Base-by-base conservation (phyloP, 495 filamentous ascomycete species). In the Penicillium maclennaniae region DNA sequence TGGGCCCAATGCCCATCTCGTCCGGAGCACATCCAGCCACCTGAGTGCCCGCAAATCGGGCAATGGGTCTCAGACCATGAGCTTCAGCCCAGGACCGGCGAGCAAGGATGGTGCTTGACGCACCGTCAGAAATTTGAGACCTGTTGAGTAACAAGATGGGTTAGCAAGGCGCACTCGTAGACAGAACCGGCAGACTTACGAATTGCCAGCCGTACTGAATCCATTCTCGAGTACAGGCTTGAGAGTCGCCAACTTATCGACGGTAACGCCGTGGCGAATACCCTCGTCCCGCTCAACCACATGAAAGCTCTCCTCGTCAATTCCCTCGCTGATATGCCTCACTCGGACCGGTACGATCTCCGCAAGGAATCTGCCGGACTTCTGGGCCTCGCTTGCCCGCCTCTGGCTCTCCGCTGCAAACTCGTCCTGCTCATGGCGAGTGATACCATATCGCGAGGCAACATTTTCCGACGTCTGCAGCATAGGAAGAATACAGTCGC, bases 381-480 rank as follows among this genome's bases (percentile, higher is more conserved):
- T 89, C 71, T 96, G 91, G 4, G 91, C 88, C 28, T 65, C 68
- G 68, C 90, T 87, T 16, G 91, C 91, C 28, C 87, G 80, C 56
- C 79, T 76, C 70, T 87, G 93, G 37, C 80, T 86, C 74, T 91
- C 87, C 9, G 84, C 86, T 0, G 91, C 87, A 68, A 82, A 95
- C 50, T 79, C 71, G 67, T 96, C 91, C 65, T 93, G 87, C 44
- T 67, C 66, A 61, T 87, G 80, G 25, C 91, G 79, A 9, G 80
- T 69, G 58, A 95, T 80, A 42, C 84, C 78, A 64, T 95, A 96
- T 67, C 93, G 87, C 50, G 76, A 79, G 47, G 81, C 87, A 7
- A 96, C 88, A 65, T 95, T 95, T 73, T 96, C 91, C 15, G 82
- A 87, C 1, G 91, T 96, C 80, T 90, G 87, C 6, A 91, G 86